phyloP scores from a whole-genome alignment of 345 rosid species.

The Hypericum perforatum region DNA sequence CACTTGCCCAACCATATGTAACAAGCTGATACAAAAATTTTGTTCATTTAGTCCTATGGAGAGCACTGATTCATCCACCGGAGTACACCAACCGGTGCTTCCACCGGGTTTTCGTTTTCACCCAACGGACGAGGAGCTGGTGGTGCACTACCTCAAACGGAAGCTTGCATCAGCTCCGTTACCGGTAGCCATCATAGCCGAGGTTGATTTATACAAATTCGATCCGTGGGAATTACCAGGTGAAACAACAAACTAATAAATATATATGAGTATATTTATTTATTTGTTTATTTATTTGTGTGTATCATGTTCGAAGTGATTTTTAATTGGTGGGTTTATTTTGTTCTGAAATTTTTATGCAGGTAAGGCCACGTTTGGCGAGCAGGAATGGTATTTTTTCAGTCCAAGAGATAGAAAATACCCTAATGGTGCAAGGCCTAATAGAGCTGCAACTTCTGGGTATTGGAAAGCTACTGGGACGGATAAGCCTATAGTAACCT shows the following conservation, averaged over 20 bases:
- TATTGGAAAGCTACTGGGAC: slow-evolving; percentile 99
- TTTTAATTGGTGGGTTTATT: neutral
- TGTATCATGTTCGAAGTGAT: neutral
- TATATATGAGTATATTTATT: neutral
- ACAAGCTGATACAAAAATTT: too few relatives aligned
- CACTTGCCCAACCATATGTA: too few relatives aligned
- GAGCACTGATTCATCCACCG: slow-evolving; percentile 66
- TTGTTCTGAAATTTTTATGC: neutral
- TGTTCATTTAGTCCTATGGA: slow-evolving; percentile 34
- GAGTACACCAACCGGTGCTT: slow-evolving; percentile 62
- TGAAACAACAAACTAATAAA: slow-evolving; percentile 11
- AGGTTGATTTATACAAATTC: slow-evolving; percentile 81
- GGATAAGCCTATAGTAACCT: slow-evolving; percentile 74
- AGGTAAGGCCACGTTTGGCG: slow-evolving; percentile 90
- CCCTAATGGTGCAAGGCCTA: slow-evolving; percentile 95
- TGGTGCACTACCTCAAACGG: slow-evolving; percentile 81
- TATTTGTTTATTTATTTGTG: neutral
- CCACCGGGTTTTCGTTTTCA: slow-evolving; percentile 98
- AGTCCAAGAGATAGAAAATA: slow-evolving; percentile 93
- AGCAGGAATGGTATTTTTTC: slow-evolving; percentile 95
- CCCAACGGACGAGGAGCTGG: slow-evolving; percentile 97
- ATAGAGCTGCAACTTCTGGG: slow-evolving; percentile 92
- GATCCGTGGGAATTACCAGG: slow-evolving; percentile 99
- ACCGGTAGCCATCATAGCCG: slow-evolving; percentile 81
- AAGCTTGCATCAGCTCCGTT: slow-evolving; percentile 64